A percentile compares a stretch with the other conserved stretches of the same genome.
Conservation (phyloP, 2,329 filamentous ascomycete species). For the Eurotiales sp. region DNA sequence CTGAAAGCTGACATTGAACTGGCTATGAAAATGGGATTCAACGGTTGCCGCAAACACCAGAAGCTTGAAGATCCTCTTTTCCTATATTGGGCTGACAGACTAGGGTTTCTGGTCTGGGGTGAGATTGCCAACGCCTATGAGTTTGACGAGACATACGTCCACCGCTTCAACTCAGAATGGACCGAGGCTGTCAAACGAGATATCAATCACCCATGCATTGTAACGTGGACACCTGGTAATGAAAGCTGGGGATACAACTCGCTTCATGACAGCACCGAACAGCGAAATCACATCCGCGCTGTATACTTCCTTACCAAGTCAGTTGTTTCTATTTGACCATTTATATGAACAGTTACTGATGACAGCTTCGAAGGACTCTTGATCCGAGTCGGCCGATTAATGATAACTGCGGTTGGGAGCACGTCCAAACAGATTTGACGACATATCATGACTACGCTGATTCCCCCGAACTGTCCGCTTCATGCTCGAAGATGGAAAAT, state of each 20-base stretch:
- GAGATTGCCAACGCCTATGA: slow-evolving; percentile 68
- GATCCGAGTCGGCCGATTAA: slow-evolving; percentile 64
- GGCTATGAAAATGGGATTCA: slow-evolving; percentile 63
- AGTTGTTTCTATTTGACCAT: slow-evolving; percentile 65
- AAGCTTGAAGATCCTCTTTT: slow-evolving; percentile 65
- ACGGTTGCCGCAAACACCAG: slow-evolving; percentile 65
- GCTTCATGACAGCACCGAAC: slow-evolving; percentile 53
- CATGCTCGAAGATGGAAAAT: slow-evolving; percentile 49
- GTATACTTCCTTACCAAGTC: no score
- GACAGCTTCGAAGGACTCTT: slow-evolving; percentile 38
- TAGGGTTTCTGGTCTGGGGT: slow-evolving; percentile 65
- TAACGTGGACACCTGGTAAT: slow-evolving; percentile 66
- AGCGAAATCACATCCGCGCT: slow-evolving; percentile 62
- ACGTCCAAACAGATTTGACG: slow-evolving; percentile 60
- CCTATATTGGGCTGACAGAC: slow-evolving; percentile 62
- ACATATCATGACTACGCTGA: slow-evolving; percentile 68
- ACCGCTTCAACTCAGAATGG: slow-evolving; percentile 64
- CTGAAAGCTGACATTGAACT: slow-evolving; percentile 62
- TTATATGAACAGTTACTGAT: slow-evolving; percentile 31
- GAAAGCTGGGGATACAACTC: slow-evolving; percentile 62
- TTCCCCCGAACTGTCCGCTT: slow-evolving; percentile 51
- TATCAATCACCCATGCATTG: slow-evolving; percentile 62
- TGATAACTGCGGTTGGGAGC: slow-evolving; percentile 70
- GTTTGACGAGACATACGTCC: slow-evolving; percentile 56
- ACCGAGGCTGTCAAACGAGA: slow-evolving; percentile 59